phyloP scores from a whole-genome alignment of 208 protist species.

The Kentomonas sorsogonicus region DNA sequence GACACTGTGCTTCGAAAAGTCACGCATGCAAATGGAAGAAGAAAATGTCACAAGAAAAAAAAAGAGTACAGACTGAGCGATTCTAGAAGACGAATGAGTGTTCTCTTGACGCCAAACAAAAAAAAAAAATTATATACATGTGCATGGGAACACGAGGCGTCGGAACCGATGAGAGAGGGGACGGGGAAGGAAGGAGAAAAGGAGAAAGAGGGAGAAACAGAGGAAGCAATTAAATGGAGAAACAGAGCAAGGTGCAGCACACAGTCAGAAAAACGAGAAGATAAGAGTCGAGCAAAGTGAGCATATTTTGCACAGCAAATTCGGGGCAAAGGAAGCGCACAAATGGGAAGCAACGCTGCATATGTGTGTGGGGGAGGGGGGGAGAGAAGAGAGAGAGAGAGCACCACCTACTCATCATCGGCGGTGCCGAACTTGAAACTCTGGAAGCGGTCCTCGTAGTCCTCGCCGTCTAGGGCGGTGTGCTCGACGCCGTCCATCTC shows the following conservation, averaged over 20 bases:
- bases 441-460: slow-evolving; percentile 32
- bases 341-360: no score
- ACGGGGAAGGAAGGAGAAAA: slow-evolving; percentile 1
- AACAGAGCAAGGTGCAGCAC: no score
- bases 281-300: no score
- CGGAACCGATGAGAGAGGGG: not conserved
- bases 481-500: slow-evolving; percentile 24
- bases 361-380: not conserved
- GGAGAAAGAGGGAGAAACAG: not conserved
- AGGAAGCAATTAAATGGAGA: not conserved
- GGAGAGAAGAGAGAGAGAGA: not conserved
- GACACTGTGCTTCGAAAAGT: not conserved
- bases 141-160: not conserved
- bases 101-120: no score
- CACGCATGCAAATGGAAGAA: slow-evolving; percentile 3
- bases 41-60: slow-evolving; percentile 5
- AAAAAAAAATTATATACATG: slow-evolving; percentile 3
- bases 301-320: no score
- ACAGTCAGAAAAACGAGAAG: no score
- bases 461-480: slow-evolving; percentile 26
- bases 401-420: slow-evolving; percentile 3
- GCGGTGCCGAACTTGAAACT: slow-evolving; percentile 40
- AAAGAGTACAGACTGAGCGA: no score
- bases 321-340: no score
- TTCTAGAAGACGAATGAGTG: no score